Percentiles rank a stretch among this genome's conserved stretches.
Conservation (phyloP, 1,284 basidiomycete genomes). For the Phlebopus sp. region DNA sequence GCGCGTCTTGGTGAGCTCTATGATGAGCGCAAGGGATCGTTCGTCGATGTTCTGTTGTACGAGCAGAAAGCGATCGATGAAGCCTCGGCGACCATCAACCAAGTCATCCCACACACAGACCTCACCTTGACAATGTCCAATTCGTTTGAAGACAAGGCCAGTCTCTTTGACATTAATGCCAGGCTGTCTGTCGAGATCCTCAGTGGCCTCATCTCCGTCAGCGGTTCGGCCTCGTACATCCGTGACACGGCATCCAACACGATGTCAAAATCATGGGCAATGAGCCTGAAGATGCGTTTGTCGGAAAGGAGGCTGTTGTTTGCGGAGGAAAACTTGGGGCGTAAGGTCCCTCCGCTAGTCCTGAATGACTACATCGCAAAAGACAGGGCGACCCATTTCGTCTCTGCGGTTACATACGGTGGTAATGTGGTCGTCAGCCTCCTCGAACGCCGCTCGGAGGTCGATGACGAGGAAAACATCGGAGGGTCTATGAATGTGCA, state of each 20-base stretch:
- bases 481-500: too few relatives aligned
- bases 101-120: not conserved
- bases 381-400: slow-evolving; percentile 1
- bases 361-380: not conserved
- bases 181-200: not conserved
- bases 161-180: not conserved
- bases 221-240: not conserved
- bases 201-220: not conserved
- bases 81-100: too few relatives aligned
- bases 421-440: not conserved
- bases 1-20: slow-evolving; percentile 1
- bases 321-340: not conserved
- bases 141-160: not conserved
- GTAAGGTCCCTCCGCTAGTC: not conserved
- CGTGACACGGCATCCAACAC: not conserved
- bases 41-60: slow-evolving; percentile 1
- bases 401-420: not conserved
- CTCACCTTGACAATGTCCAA: not conserved
- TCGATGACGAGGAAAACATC: not conserved
- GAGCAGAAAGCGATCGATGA: too few relatives aligned
- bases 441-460: not conserved
- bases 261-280: not conserved
- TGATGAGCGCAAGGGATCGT: not conserved
- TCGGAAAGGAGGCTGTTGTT: not conserved
- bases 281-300: not conserved